Evolutionary conservation across 768 basidiomycete genomes (phyloP).

Genomic region (Tulasnella sp.): DNA sequence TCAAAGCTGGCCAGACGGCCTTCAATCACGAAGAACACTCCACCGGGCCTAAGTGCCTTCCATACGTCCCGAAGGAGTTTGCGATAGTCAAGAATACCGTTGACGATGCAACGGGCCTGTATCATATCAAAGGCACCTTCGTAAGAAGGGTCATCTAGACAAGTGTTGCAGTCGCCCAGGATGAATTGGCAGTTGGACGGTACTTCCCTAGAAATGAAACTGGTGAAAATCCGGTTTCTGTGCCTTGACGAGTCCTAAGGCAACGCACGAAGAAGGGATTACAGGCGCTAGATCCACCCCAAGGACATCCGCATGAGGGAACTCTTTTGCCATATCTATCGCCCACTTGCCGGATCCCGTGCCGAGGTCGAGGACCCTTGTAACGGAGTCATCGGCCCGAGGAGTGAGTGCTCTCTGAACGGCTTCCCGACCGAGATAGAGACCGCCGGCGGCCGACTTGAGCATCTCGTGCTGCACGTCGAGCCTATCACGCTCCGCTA

Average conservation of each 20-base stretch:
- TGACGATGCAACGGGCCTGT: constrained; percentile 18
- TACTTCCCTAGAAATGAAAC: background rate
- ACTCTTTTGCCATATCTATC: constrained; percentile 20
- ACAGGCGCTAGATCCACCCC: constrained; percentile 17
- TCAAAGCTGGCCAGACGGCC: background rate
- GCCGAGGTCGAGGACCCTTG: constrained; percentile 28
- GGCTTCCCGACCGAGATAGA: constrained; percentile 18
- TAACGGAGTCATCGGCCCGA: background rate
- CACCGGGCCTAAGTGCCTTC: constrained; percentile 17
- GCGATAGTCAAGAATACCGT: constrained; percentile 24
- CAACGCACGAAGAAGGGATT: background rate
- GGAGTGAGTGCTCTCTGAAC: constrained; percentile 23
- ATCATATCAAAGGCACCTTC: constrained; percentile 23
- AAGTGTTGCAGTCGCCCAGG: background rate
- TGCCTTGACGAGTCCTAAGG: background rate
- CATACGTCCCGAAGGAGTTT: background rate
- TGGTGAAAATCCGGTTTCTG: background rate
- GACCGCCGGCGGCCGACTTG: constrained; percentile 27
- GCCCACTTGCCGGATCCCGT: constrained; percentile 30
- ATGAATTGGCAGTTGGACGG: constrained; percentile 30
- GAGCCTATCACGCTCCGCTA: constrained; percentile 19
- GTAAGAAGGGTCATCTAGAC: constrained; percentile 4
- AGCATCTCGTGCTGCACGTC: constrained; percentile 28
- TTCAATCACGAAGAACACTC: constrained; percentile 21
- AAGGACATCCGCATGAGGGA: constrained; percentile 25